These are phyloP conservation scores for Coelastrella sp. DNA, from an alignment of 139 green algal species.

Conservation along the genomic window DNA sequence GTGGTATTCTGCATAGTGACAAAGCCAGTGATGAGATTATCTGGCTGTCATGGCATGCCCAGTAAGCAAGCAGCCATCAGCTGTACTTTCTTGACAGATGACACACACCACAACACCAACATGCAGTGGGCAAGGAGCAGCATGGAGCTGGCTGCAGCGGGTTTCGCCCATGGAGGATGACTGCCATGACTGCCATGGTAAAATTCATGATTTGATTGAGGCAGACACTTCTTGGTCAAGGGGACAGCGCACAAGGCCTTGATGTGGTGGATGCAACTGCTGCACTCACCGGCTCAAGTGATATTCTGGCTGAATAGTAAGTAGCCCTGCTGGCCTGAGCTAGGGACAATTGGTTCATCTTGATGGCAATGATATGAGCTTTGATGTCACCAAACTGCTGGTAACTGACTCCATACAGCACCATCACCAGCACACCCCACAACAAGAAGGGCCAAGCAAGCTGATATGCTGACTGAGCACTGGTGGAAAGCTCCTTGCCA, in stretches of 20 bases:
- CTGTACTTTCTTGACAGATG: no score
- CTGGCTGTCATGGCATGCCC: no score
- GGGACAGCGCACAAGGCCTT: no score
- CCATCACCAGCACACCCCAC: constrained; percentile 53
- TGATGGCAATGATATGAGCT: not conserved
- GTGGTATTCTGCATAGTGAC: not conserved
- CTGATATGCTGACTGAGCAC: constrained; percentile 25
- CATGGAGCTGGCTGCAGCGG: no score
- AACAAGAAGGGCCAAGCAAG: constrained; percentile 49
- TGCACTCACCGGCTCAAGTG: constrained; percentile 18
- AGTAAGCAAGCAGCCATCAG: no score
- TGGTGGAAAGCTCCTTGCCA: constrained; percentile 42
- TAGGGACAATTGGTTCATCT: constrained; percentile 25
- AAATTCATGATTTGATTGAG: no score
- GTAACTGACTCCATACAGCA: constrained; percentile 55
- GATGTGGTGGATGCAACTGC: no score
- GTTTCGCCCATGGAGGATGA: no score
- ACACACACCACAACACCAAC: no score
- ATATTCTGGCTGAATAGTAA: not conserved
- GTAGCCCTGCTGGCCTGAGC: not conserved
- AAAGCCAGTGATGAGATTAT: not conserved
- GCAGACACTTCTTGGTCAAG: no score
- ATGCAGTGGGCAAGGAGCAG: no score
- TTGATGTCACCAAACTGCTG: not conserved
- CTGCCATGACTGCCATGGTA: no score